These are phyloP conservation scores for Zygosaccharomyces bisporus DNA, from an alignment of 805 yeast species.

Conservation along the genomic window DNA sequence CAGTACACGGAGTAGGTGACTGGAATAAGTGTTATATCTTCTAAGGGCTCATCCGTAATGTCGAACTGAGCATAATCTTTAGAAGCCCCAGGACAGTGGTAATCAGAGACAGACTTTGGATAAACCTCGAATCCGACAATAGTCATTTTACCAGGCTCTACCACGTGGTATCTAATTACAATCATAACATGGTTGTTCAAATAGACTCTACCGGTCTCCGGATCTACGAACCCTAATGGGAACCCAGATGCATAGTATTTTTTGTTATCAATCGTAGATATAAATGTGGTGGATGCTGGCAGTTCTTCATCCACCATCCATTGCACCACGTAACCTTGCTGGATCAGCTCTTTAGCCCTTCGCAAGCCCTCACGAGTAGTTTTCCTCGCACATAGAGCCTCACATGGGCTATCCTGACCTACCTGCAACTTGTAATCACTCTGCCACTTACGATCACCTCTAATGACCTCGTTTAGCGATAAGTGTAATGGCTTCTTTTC, in stretches of 20 bases:
- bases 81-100: slow-evolving; percentile 71
- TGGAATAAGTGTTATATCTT: slow-evolving; percentile 49
- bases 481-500: slow-evolving; percentile 58
- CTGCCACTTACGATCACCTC: slow-evolving; percentile 77
- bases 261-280: slow-evolving; percentile 51
- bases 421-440: slow-evolving; percentile 65
- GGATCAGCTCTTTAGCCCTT: slow-evolving; percentile 58
- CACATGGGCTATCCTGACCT: slow-evolving; percentile 63
- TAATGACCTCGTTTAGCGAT: slow-evolving; percentile 69
- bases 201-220: slow-evolving; percentile 49
- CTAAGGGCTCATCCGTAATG: slow-evolving; percentile 40
- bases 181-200: slow-evolving; percentile 78
- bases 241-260: slow-evolving; percentile 84
- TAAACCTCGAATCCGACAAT: slow-evolving; percentile 90
- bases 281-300: slow-evolving; percentile 85
- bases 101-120: slow-evolving; percentile 69
- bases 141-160: slow-evolving; percentile 44
- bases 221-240: slow-evolving; percentile 68
- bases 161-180: slow-evolving; percentile 66
- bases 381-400: slow-evolving; percentile 62
- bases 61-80: slow-evolving; percentile 56
- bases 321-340: slow-evolving; percentile 70
- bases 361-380: slow-evolving; percentile 49
- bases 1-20: slow-evolving; percentile 85
- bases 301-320: slow-evolving; percentile 75